A percentile compares a stretch with the other conserved stretches of the same genome.
phyloP scores from a whole-genome alignment of 345 rosid species.

The Streptanthus diversifolius region DNA sequence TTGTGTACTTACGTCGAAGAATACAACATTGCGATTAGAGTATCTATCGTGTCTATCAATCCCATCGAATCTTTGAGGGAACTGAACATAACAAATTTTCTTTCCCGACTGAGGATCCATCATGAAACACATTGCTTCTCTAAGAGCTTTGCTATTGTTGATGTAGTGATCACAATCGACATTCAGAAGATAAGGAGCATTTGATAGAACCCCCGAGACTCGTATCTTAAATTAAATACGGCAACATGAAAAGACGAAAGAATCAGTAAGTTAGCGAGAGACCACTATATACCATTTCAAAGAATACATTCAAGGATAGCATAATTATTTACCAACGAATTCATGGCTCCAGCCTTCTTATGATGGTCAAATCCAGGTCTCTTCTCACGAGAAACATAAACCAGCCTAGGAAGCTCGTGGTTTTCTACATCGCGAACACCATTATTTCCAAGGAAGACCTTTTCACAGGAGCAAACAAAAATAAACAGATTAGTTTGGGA shows the following conservation, averaged over 20 bases:
- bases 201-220: slow-evolving; percentile 67
- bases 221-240: slow-evolving; percentile 44
- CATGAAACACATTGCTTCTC: slow-evolving; percentile 89
- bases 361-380: slow-evolving; percentile 94
- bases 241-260: slow-evolving; percentile 2
- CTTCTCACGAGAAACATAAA: slow-evolving; percentile 92
- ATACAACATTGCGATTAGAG: slow-evolving; percentile 78
- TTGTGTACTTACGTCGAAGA: slow-evolving; percentile 62
- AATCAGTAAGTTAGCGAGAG: not conserved
- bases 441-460: slow-evolving; percentile 85
- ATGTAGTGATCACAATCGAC: slow-evolving; percentile 88
- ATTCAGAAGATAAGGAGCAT: slow-evolving; percentile 74
- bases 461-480: not conserved
- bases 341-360: slow-evolving; percentile 96
- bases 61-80: slow-evolving; percentile 86
- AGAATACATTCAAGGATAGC: not conserved
- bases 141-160: slow-evolving; percentile 75
- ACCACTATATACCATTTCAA: not conserved
- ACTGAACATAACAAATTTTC: slow-evolving; percentile 75
- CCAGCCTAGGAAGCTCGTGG: slow-evolving; percentile 68
- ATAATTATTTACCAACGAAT: slow-evolving; percentile 55
- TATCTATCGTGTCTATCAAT: slow-evolving; percentile 72
- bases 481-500: slow-evolving; percentile 2
- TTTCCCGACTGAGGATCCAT: slow-evolving; percentile 80
- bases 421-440: slow-evolving; percentile 72